Percentiles rank a stretch among this genome's conserved stretches.
Evolutionary conservation across 257 asterid species (phyloP).

Genomic region (Solanum virginianum): DNA sequence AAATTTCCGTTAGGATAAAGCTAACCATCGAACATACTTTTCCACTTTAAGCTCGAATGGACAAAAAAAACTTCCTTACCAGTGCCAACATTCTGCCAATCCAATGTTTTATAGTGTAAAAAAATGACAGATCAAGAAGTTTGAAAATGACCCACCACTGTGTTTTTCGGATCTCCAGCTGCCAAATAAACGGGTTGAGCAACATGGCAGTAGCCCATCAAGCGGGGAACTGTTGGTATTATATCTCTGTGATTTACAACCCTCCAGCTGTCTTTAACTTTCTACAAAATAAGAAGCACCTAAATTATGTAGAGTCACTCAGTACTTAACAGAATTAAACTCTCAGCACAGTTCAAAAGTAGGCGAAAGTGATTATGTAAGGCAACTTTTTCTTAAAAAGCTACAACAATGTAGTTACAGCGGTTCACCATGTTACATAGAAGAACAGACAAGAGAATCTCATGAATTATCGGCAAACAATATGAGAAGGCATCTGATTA

Average conservation of each 20-base stretch:
- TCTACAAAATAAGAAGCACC: constrained; percentile 31
- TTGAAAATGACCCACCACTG: constrained; percentile 27
- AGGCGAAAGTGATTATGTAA: background rate
- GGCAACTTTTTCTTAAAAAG: background rate
- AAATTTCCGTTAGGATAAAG: background rate
- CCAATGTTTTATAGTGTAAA: background rate
- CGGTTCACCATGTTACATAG: background rate
- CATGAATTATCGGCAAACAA: background rate
- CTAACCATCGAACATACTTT: background rate
- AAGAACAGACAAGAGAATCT: background rate
- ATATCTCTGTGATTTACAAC: constrained; percentile 94
- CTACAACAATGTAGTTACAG: background rate
- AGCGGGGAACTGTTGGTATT: constrained; percentile 94
- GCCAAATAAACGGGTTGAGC: constrained; percentile 91
- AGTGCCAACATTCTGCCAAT: background rate
- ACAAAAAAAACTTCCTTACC: background rate
- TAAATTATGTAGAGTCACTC: background rate
- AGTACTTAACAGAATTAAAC: background rate
- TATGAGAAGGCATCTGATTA: background rate
- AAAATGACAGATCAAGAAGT: background rate
- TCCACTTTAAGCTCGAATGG: background rate
- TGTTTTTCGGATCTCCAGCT: constrained; percentile 37
- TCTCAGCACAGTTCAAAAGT: background rate
- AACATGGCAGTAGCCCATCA: constrained; percentile 98
- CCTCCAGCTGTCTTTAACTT: constrained; percentile 90